Percentiles rank a stretch among this genome's conserved stretches.
phyloP scores from a whole-genome alignment of 768 basidiomycete genomes.

The Russula ochroleuca region DNA sequence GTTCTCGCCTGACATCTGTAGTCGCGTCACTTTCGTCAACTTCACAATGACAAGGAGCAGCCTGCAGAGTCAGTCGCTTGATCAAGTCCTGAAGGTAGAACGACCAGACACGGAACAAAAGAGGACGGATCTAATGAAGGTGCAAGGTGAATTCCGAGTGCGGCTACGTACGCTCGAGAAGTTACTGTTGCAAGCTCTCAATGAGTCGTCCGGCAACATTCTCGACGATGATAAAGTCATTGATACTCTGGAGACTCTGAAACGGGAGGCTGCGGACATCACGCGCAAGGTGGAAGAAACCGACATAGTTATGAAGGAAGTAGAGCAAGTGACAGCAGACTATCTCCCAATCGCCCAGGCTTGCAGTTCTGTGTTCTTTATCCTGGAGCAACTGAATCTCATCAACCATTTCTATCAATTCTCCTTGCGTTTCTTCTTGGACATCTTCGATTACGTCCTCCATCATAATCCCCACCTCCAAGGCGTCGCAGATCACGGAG shows the following conservation, averaged over 20 bases:
- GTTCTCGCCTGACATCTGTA: conserved; percentile 98
- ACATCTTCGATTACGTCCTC: conserved; percentile 94
- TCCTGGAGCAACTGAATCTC: conserved; percentile 87
- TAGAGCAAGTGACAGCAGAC: conserved; percentile 92
- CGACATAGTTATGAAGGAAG: conserved; percentile 91
- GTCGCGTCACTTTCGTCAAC: conserved; percentile 92
- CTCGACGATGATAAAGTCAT: conserved; percentile 99
- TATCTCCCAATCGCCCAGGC: conserved; percentile 93
- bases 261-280: conserved; percentile 94
- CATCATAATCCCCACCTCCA: conserved; percentile 88
- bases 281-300: conserved; percentile 96
- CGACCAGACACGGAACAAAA: conserved; percentile 95
- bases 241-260: conserved; percentile 89
- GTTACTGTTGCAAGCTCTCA: conserved; percentile 87
- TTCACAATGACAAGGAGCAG: conserved; percentile 99
- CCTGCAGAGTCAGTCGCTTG: conserved; percentile 95
- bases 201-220: conserved; percentile 95
- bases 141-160: conserved; percentile 96
- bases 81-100: conserved; percentile 95
- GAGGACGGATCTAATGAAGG: conserved; percentile 93
- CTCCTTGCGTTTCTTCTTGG: conserved; percentile 95
- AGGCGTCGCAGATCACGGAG: conserved; percentile 65
- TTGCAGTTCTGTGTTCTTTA: conserved; percentile 95
- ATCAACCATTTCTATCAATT: conserved; percentile 99
- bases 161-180: conserved; percentile 91